Evolutionary conservation across 306 rosid genomes (phyloP).

Genomic region (Fragaria ananassa): DNA sequence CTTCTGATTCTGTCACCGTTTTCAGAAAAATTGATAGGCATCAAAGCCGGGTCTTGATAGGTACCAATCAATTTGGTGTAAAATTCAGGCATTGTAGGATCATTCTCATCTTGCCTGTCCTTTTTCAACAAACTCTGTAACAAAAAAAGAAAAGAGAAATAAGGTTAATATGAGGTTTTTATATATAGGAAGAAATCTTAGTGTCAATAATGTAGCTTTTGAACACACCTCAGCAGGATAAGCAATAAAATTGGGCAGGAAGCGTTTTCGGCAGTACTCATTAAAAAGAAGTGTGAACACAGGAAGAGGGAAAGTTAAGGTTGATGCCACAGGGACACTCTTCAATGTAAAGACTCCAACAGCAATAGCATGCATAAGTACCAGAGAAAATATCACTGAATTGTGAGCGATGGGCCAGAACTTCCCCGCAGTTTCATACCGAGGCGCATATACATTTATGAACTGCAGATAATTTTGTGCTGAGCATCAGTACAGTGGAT

Average conservation of each 20-base stretch:
- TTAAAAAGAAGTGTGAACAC: slow-evolving; percentile 81
- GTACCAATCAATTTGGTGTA: slow-evolving; percentile 46
- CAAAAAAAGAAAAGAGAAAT: slow-evolving; percentile 18
- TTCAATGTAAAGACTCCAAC: slow-evolving; percentile 84
- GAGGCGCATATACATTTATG: slow-evolving; percentile 72
- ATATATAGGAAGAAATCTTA: neutral
- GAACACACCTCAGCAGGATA: slow-evolving; percentile 81
- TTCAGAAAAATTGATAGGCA: slow-evolving; percentile 50
- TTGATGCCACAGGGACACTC: slow-evolving; percentile 46
- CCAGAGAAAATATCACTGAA: slow-evolving; percentile 75
- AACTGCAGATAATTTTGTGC: slow-evolving; percentile 49
- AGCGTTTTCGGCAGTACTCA: slow-evolving; percentile 92
- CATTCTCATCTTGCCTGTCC: slow-evolving; percentile 67
- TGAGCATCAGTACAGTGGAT: slow-evolving; percentile 25
- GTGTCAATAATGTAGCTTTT: slow-evolving; percentile 4
- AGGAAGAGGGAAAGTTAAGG: slow-evolving; percentile 65
- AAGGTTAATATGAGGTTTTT: slow-evolving; percentile 16
- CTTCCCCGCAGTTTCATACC: slow-evolving; percentile 81
- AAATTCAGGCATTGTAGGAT: slow-evolving; percentile 55
- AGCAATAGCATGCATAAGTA: slow-evolving; percentile 92
- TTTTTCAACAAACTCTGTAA: slow-evolving; percentile 77
- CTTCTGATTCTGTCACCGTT: slow-evolving; percentile 38
- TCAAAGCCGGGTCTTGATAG: slow-evolving; percentile 75
- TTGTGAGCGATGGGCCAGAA: slow-evolving; percentile 89
- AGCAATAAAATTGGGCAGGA: slow-evolving; percentile 66